These are phyloP conservation scores for Sungouiella thailandica DNA, from an alignment of 805 yeast species.

Conservation along the genomic window DNA sequence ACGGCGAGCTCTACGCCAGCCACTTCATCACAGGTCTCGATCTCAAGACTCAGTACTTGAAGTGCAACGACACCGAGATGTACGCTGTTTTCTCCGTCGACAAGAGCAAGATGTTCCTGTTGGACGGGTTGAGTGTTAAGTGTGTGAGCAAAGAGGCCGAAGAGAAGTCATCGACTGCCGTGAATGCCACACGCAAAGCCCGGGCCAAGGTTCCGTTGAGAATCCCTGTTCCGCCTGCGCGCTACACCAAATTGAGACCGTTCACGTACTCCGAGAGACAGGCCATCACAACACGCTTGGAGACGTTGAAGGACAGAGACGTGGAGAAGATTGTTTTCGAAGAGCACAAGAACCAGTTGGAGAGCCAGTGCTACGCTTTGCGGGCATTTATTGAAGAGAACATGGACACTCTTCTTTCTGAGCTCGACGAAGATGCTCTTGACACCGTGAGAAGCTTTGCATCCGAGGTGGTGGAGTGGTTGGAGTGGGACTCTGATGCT, in stretches of 20 bases:
- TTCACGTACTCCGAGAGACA: conserved; percentile 36
- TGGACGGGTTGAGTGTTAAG: conserved; percentile 41
- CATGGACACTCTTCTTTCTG: conserved; percentile 32
- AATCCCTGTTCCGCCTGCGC: conserved; percentile 41
- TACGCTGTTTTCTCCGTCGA: conserved; percentile 43
- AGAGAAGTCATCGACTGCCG: conserved; percentile 3
- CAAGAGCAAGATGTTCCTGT: conserved; percentile 45
- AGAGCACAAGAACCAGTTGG: conserved; percentile 62
- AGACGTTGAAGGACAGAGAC: conserved; percentile 51
- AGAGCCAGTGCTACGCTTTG: conserved; percentile 65
- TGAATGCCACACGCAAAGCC: conserved; percentile 13
- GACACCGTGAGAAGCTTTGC: conserved; percentile 30
- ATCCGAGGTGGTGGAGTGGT: conserved; percentile 62
- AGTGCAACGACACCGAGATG: conserved; percentile 33
- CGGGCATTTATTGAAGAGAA: conserved; percentile 56
- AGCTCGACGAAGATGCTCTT: conserved; percentile 37
- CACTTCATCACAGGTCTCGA: conserved; percentile 21
- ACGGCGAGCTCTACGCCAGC: conserved; percentile 30
- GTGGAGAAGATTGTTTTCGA: conserved; percentile 49
- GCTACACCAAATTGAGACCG: conserved; percentile 36
- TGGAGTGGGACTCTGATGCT: conserved; percentile 64
- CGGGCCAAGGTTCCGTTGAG: conserved; percentile 18
- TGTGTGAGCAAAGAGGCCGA: conserved; percentile 29
- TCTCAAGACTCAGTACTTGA: conserved; percentile 27
- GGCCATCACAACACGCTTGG: conserved; percentile 44